phyloP scores from a whole-genome alignment of 352 stramenopile genomes.

The Aphanomyces cochlioides region DNA sequence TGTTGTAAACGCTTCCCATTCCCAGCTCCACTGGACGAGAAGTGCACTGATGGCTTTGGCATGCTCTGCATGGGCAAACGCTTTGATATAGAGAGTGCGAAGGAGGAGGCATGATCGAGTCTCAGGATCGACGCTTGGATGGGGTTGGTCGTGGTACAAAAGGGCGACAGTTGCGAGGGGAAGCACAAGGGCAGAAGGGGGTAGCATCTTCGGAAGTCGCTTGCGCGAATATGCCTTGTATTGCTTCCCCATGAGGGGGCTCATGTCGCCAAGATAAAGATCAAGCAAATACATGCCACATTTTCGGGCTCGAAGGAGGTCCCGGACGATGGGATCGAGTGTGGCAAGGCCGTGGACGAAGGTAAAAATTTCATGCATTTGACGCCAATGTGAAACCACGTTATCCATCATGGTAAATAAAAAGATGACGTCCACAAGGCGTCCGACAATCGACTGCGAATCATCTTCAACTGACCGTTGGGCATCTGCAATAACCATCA shows the following conservation, averaged over 20 bases:
- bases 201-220: constrained; percentile 17
- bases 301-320: constrained; percentile 20
- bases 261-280: constrained; percentile 22
- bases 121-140: constrained; percentile 17
- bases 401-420: constrained; percentile 26
- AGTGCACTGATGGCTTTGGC: constrained; percentile 11
- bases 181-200: neutral
- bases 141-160: constrained; percentile 10
- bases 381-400: constrained; percentile 14
- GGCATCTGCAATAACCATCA: neutral
- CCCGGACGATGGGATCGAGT: neutral
- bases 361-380: constrained; percentile 10
- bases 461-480: neutral
- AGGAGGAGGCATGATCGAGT: constrained; percentile 27
- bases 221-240: constrained; percentile 27
- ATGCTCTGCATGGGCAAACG: constrained; percentile 23
- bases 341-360: neutral
- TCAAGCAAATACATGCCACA: constrained; percentile 29
- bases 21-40: constrained; percentile 17
- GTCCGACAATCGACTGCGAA: constrained; percentile 15
- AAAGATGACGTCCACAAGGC: constrained; percentile 19
- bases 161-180: neutral
- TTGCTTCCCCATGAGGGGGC: constrained; percentile 22
- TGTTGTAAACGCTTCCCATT: constrained; percentile 28
- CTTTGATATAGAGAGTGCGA: constrained; percentile 24